Conservation (phyloP, 2,329 filamentous ascomycete species). For the Juglanconis oblonga region DNA sequence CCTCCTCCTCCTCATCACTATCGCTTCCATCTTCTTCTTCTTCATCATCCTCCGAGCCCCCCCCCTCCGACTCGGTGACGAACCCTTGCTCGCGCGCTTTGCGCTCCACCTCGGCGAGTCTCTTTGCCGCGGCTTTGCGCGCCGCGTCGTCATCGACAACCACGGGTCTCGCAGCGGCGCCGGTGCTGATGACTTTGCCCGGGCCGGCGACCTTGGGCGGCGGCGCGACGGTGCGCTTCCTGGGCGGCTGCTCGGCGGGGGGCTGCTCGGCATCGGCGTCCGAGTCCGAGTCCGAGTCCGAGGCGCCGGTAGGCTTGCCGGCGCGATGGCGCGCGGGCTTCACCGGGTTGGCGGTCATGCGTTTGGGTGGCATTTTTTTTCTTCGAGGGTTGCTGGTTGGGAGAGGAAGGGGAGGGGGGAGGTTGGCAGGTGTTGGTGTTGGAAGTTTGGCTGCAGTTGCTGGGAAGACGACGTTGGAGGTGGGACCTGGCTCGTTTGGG, state of each 20-base stretch:
- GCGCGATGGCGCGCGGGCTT: constrained; percentile 80
- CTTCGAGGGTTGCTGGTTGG: not conserved
- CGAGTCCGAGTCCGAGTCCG: constrained; percentile 48
- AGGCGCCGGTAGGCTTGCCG: constrained; percentile 66
- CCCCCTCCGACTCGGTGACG: constrained; percentile 51
- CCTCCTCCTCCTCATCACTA: constrained; percentile 31
- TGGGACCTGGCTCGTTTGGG: not conserved
- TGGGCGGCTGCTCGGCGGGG: constrained; percentile 28
- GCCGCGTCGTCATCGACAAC: constrained; percentile 46
- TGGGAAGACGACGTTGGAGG: not conserved
- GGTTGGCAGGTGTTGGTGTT: not conserved
- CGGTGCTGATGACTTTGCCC: constrained; percentile 52
- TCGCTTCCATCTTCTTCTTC: constrained; percentile 34
- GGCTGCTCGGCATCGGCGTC: constrained; percentile 42
- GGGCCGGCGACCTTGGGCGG: constrained; percentile 57
- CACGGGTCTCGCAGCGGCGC: constrained; percentile 39
- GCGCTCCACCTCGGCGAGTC: constrained; percentile 41
- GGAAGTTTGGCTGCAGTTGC: not conserved
- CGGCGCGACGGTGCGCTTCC: constrained; percentile 40
- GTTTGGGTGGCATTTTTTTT: constrained; percentile 65
- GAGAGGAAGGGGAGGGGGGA: not conserved
- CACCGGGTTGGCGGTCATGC: constrained; percentile 89
- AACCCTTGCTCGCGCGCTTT: constrained; percentile 60
- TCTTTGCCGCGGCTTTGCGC: constrained; percentile 43
- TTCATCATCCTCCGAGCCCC: constrained; percentile 35